Percentiles rank a stretch among this genome's conserved stretches.
These are phyloP conservation scores for Yarrowia sp. DNA, from an alignment of 805 yeast species.

Conservation along the genomic window DNA sequence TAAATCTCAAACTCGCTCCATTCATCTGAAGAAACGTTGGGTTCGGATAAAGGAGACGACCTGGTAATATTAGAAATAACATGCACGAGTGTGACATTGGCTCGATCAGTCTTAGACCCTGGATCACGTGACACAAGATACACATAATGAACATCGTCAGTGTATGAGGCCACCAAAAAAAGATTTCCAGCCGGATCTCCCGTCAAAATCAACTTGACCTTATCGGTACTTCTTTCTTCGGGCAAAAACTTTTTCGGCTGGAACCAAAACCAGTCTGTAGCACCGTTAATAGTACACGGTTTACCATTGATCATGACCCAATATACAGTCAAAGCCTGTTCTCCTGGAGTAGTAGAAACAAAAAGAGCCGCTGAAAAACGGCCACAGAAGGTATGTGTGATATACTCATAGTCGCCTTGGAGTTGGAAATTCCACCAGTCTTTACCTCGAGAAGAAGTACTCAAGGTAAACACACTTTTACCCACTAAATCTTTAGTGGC, in stretches of 20 bases:
- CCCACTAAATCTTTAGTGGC: background rate
- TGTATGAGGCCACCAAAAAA: background rate
- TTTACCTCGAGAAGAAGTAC: background rate
- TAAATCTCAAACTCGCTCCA: constrained; percentile 14
- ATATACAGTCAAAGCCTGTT: background rate
- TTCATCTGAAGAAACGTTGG: background rate
- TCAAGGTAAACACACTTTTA: constrained; percentile 2
- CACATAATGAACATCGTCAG: constrained; percentile 4
- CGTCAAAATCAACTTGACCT: background rate
- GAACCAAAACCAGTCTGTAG: constrained; percentile 24
- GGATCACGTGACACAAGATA: constrained; percentile 9
- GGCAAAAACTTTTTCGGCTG: constrained; percentile 8
- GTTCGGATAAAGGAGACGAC: background rate
- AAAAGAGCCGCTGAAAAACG: background rate
- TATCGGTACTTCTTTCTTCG: background rate
- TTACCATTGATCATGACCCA: constrained; percentile 4
- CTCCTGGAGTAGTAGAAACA: background rate
- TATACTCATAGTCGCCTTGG: constrained; percentile 1
- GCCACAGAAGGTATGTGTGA: background rate
- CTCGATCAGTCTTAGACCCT: background rate
- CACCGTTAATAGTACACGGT: background rate
- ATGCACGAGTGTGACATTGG: background rate
- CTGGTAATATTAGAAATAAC: constrained; percentile 9
- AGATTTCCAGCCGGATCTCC: constrained; percentile 6
- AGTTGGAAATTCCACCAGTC: constrained; percentile 25